Conservation (phyloP, 1,284 basidiomycete species). For the Erythrobasidium hasegawianum region DNA sequence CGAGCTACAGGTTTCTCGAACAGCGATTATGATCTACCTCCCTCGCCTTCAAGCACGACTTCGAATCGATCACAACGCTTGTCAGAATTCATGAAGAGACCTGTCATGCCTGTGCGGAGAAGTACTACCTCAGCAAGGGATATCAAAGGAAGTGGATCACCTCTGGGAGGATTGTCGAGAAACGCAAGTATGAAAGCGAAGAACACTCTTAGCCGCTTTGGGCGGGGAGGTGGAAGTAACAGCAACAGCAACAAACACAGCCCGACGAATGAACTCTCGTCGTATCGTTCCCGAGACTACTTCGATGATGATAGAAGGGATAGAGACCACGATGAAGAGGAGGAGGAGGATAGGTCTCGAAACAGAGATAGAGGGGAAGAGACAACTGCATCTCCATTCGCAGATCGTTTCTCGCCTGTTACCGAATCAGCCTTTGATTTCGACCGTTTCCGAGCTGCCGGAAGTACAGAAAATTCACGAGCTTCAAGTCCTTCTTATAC, state of each 20-base stretch:
- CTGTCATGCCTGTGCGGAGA: constrained; percentile 21
- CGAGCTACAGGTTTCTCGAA: not conserved
- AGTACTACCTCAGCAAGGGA: constrained; percentile 11
- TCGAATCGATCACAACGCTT: constrained; percentile 7
- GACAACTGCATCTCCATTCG: not conserved
- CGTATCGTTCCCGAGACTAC: too few species aligned
- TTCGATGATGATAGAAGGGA: too few species aligned
- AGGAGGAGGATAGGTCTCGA: not conserved
- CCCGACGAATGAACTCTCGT: too few species aligned
- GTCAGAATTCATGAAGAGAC: constrained; percentile 33
- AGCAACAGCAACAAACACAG: not conserved
- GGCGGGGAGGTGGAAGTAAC: not conserved
- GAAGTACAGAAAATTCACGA: not conserved
- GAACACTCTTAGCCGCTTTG: not conserved
- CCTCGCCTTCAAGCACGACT: not conserved
- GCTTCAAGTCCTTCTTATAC: not conserved
- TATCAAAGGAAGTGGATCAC: not conserved
- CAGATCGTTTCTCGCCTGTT: not conserved
- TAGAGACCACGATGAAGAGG: too few species aligned
- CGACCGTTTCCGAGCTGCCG: not conserved
- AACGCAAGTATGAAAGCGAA: not conserved
- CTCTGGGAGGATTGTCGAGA: not conserved
- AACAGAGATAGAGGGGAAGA: not conserved
- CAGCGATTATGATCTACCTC: constrained; percentile 3
- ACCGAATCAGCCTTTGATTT: not conserved